phyloP scores from a whole-genome alignment of 345 rosid species.

The Streptanthus diversifolius region DNA sequence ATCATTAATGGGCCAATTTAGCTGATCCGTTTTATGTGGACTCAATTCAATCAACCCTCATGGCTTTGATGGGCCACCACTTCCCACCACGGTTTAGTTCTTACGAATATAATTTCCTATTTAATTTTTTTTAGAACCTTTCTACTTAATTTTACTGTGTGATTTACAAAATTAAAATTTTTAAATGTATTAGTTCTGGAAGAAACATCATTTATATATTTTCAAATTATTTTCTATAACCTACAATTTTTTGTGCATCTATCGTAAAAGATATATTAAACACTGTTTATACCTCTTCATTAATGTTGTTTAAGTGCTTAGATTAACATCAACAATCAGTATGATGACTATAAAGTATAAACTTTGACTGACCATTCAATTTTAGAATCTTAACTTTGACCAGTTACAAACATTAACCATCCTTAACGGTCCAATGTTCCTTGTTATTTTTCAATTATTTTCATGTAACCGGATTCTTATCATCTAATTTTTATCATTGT shows the following conservation, averaged over 20 bases:
- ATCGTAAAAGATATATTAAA: background rate
- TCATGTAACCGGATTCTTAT: conserved; percentile 8
- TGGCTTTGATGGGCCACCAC: background rate
- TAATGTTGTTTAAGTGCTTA: background rate
- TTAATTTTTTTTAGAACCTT: background rate
- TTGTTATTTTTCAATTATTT: background rate
- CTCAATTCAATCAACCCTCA: background rate
- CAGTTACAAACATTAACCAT: conserved; percentile 28
- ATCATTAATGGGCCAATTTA: conserved; percentile 7
- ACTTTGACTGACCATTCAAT: conserved; percentile 23
- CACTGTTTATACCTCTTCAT: background rate
- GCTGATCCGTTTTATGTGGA: background rate
- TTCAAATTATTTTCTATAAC: background rate
- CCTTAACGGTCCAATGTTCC: conserved; percentile 29
- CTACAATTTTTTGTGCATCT: background rate
- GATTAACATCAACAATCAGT: background rate
- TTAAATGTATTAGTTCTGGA: background rate
- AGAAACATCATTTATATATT: background rate
- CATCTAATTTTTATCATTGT: background rate
- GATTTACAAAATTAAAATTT: background rate
- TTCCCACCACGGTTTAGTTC: background rate
- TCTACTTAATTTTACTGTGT: background rate
- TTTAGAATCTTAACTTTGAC: conserved; percentile 23
- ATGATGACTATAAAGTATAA: conserved; percentile 4
- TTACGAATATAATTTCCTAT: background rate